Evolutionary conservation across 306 rosid species (phyloP).

Genomic region (Vigna radiata): DNA sequence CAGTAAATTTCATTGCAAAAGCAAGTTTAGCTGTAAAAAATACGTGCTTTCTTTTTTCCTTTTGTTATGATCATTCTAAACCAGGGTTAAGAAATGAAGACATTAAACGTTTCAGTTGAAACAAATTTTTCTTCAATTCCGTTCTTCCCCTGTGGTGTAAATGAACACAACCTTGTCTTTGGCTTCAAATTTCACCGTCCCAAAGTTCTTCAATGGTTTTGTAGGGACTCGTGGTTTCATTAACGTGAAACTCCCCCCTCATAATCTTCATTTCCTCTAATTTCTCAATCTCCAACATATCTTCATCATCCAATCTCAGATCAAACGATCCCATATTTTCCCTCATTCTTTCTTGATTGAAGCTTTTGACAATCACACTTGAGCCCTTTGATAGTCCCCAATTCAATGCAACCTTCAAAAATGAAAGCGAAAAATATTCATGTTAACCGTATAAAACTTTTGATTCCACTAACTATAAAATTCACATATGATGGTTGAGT

Average conservation of each 20-base stretch:
- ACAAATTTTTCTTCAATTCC: not conserved
- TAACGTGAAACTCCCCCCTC: constrained; percentile 88
- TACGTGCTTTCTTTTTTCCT: not conserved
- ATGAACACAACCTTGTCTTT: constrained; percentile 7
- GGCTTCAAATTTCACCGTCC: constrained; percentile 80
- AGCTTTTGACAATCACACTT: constrained; percentile 92
- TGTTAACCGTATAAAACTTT: not conserved
- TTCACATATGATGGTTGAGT: not conserved
- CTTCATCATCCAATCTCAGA: constrained; percentile 68
- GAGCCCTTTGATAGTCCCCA: constrained; percentile 87
- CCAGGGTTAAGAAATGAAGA: constrained; percentile 1
- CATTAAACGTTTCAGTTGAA: not conserved
- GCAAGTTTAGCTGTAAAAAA: constrained; percentile 18
- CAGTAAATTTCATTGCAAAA: not conserved
- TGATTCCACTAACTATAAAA: not conserved
- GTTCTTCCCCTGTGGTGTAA: not conserved
- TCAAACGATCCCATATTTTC: constrained; percentile 69
- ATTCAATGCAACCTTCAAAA: constrained; percentile 69
- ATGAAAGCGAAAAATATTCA: not conserved
- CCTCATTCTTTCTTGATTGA: constrained; percentile 66
- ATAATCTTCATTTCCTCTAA: constrained; percentile 78
- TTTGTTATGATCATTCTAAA: not conserved
- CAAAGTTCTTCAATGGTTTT: constrained; percentile 74
- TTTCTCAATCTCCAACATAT: constrained; percentile 62
- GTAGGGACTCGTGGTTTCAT: constrained; percentile 85